Evolutionary conservation across 768 basidiomycete genomes (phyloP), one percentile per base, ranked within the genome.

Genomic region (Thelephora ganbajun): DNA sequence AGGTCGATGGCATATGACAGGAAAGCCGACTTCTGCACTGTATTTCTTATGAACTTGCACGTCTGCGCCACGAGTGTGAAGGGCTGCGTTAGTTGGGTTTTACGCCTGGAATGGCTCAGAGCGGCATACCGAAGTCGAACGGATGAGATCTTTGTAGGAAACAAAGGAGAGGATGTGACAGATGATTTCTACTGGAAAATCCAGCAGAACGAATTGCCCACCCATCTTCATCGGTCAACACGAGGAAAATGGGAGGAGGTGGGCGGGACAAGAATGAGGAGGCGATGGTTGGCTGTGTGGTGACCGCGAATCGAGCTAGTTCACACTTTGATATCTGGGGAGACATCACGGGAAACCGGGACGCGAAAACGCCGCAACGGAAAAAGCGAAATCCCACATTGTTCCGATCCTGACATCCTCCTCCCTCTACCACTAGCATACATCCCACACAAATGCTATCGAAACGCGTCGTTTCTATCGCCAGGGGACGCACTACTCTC

Each of bases 391-490:
- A 30, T 30, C 26, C 26, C 26, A 30, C 26, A 30, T 30, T 30
- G 26, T 30, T 30, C 26, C 26, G 26, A 30, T 30, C 26, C 9
- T 4, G 5, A 4, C 26, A 30, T 30, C 9, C 26, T 30, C 26
- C 26, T 30, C 26, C 9, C 26, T n/a, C 26, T 4, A 30, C 26
- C 26, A 30, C 26, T 4, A 30, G 26, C 26, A 30, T 30, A 30
- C 26, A 30, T 30, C 9, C 26, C 26, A 30, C 26, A 4, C 26
- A 41, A 46, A 86, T 86, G 82, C 71, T 84, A 33, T 83, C 83
- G 56, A 76, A 77, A 71, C 80, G 70, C 51, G 70, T 84, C 51
- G 67, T 84, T 49, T 71, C 76, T 50, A 64, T 79, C 48, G 80
- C 82, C 51, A 77, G 79, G 48, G 70, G 74, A 53, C 78, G 78